These are phyloP conservation scores for Parmales sp. DNA, from an alignment of 108 stramenopile genomes.

Conservation along the genomic window DNA sequence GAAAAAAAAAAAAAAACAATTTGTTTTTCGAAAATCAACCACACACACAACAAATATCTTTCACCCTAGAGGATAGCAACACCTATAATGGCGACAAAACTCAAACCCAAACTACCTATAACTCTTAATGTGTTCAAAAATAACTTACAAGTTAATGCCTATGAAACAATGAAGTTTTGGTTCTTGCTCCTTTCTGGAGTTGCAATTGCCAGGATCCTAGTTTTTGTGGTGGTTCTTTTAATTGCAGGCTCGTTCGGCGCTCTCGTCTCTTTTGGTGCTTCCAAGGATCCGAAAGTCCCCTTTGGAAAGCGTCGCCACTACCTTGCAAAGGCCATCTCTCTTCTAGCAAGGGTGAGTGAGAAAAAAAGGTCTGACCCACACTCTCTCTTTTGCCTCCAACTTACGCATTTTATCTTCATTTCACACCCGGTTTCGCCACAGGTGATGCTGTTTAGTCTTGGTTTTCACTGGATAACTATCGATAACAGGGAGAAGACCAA, in stretches of 20 bases:
- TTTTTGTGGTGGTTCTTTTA: neutral
- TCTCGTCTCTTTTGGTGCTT: neutral
- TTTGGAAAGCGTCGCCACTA: too few species aligned
- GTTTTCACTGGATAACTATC: constrained; percentile 8
- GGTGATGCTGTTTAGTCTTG: neutral
- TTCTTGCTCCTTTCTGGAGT: neutral
- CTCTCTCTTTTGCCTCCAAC: neutral
- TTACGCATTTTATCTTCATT: too few species aligned
- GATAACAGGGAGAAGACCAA: neutral
- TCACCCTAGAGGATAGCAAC: too few species aligned
- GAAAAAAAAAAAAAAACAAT: too few species aligned
- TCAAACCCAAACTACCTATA: too few species aligned
- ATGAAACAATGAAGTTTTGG: neutral
- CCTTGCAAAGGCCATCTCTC: neutral
- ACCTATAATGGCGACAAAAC: too few species aligned
- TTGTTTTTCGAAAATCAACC: too few species aligned
- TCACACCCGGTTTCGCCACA: neutral
- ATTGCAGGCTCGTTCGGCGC: neutral
- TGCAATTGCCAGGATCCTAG: neutral
- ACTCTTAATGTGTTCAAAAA: too few species aligned
- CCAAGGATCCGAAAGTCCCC: neutral
- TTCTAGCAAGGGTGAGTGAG: neutral
- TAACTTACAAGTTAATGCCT: neutral
- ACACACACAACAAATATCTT: too few species aligned
- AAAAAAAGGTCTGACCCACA: neutral